phyloP scores from a whole-genome alignment of 1,284 basidiomycete species.

The Marasmius oreades region DNA sequence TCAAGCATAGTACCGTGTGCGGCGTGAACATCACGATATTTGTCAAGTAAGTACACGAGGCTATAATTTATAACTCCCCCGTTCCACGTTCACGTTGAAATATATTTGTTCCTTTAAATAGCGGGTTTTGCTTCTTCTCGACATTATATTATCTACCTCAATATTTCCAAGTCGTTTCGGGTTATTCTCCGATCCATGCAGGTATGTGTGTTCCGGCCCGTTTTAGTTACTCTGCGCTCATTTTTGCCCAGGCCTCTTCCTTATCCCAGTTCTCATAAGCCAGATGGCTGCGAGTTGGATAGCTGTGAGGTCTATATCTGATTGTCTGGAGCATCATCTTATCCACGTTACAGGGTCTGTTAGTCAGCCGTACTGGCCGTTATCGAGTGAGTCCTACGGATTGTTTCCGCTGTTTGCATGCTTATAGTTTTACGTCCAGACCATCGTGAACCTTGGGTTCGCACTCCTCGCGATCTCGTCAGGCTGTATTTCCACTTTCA shows the following conservation, averaged over 20 bases:
- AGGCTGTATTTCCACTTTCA: slow-evolving; percentile 65
- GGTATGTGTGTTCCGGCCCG: not conserved
- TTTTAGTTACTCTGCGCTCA: not conserved
- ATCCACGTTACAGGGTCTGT: slow-evolving; percentile 44
- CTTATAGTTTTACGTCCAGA: slow-evolving; percentile 27
- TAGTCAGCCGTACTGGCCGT: slow-evolving; percentile 62
- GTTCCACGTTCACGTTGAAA: not conserved
- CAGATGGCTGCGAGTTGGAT: slow-evolving; percentile 57
- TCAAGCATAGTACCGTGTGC: slow-evolving; percentile 64
- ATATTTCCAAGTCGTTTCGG: slow-evolving; percentile 71
- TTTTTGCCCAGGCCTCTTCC: slow-evolving; percentile 46
- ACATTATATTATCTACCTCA: slow-evolving; percentile 68
- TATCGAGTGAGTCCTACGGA: slow-evolving; percentile 46
- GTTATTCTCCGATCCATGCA: slow-evolving; percentile 55
- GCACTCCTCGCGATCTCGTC: slow-evolving; percentile 66
- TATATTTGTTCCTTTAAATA: slow-evolving; percentile 17
- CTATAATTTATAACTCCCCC: too few species aligned
- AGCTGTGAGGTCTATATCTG: slow-evolving; percentile 35
- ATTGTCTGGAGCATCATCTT: not conserved
- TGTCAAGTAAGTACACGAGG: slow-evolving; percentile 47
- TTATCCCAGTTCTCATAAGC: slow-evolving; percentile 62
- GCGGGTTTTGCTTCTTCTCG: slow-evolving; percentile 59
- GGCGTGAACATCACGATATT: slow-evolving; percentile 71
- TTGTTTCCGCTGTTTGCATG: not conserved
- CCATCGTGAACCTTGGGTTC: slow-evolving; percentile 65